Evolutionary conservation across 768 basidiomycete genomes (phyloP).

Genomic region (Tephrocybe sp.): DNA sequence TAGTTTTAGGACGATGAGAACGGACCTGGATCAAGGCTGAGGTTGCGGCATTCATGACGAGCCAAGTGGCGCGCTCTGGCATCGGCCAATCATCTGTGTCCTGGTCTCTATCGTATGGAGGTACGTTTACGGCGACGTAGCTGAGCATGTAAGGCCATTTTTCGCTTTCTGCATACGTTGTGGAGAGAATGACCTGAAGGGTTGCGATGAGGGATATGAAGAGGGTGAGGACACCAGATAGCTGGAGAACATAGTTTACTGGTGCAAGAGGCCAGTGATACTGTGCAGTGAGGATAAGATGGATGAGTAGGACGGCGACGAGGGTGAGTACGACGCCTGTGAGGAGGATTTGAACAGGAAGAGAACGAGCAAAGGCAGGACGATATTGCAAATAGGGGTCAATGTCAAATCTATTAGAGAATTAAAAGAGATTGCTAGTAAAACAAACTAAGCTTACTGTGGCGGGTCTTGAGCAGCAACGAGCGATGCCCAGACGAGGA

Average conservation of each 20-base stretch:
- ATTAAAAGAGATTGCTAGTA: background rate
- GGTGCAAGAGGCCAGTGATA: constrained; percentile 95
- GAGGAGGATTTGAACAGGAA: constrained; percentile 88
- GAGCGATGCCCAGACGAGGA: constrained; percentile 1
- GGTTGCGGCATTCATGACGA: constrained; percentile 82
- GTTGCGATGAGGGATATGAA: constrained; percentile 77
- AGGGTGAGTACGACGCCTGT: constrained; percentile 85
- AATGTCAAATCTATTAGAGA: constrained; percentile 19
- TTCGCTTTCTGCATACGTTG: constrained; percentile 58
- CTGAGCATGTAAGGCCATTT: constrained; percentile 96
- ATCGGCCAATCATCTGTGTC: constrained; percentile 51
- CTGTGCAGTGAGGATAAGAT: constrained; percentile 92
- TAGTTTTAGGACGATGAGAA: constrained; percentile 5
- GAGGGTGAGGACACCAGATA: constrained; percentile 79
- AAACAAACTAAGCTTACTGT: constrained; percentile 11
- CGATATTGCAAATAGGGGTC: constrained; percentile 81
- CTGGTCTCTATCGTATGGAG: constrained; percentile 40
- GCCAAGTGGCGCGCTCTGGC: constrained; percentile 73
- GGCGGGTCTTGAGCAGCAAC: constrained; percentile 8
- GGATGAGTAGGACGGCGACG: constrained; percentile 80
- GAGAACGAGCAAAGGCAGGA: constrained; percentile 80
- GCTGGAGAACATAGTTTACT: constrained; percentile 87
- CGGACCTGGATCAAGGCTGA: constrained; percentile 83
- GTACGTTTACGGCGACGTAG: constrained; percentile 82
- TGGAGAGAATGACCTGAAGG: constrained; percentile 67